Evolutionary conservation across 371 early-diverging fungal species (phyloP), one percentile per base, ranked within the genome.

Genomic region (Actinomortierella ambigua): DNA sequence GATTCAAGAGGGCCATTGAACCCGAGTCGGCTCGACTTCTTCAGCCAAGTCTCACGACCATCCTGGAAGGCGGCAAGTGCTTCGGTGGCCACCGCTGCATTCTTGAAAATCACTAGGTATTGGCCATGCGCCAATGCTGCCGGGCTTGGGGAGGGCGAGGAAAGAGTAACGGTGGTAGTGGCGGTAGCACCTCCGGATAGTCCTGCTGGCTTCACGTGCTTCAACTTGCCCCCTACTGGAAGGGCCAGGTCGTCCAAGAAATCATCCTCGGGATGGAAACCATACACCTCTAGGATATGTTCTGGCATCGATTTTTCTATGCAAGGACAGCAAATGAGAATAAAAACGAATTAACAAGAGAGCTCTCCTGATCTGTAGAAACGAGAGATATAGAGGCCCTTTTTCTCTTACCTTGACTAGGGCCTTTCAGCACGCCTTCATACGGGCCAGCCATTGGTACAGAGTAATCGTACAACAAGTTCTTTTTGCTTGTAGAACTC

Each of bases 21-120:
- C 20, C 2, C n/a, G 20, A 6, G 40, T 0, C 22, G 52, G 26
- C 48, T 63, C 64, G 39, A 60, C 57, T 0, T n/a, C 9, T 22
- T 52, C 66, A 71, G 59, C 73, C 73, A 71, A 6, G 66, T 71
- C 41, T 62, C 66, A 22, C 27, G 58, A n/a, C 73, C 73, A 24
- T 65, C 66, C 40, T 71, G 62, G 60, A 71, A 66, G 1, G 73
- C 59, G 17, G 44, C 3, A 29, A 71, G 40, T 0, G 66, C 73
- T 28, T 71, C 73, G 2, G 62, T n/a, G 4, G 73, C 73, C 50
- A 71, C 3, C 23, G 26, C 34, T 4, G 66, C 73, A 46, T 55
- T 71, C 60, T 65, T 71, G 59, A 71, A 71, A 22, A 71, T 55
- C 5, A 63, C 66, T n/a, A 71, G 43, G 49, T 59, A 62, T 24